phyloP scores from a whole-genome alignment of 139 green algal genomes.

The Picochlorum sp. region DNA sequence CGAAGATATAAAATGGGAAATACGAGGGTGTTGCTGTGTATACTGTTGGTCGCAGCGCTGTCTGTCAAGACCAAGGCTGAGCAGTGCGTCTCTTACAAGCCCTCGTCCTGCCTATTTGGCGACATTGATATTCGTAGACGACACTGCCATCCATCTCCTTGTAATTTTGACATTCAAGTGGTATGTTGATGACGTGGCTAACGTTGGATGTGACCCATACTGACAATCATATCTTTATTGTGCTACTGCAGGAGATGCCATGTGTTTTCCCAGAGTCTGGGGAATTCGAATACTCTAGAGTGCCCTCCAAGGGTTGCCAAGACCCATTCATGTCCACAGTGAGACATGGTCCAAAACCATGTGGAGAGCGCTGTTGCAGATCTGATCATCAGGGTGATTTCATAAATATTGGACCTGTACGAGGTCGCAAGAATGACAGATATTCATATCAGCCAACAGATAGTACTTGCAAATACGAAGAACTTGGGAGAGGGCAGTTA shows the following conservation, averaged over 20 bases:
- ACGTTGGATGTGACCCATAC: too few relatives aligned
- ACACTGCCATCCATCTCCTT: slow-evolving; percentile 6
- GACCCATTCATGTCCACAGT: slow-evolving; percentile 11
- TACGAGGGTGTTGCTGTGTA: background rate
- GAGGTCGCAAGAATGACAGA: background rate
- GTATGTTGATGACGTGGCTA: background rate
- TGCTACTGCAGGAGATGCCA: background rate
- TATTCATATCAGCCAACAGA: slow-evolving; percentile 10
- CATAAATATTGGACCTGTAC: background rate
- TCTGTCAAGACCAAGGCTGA: background rate
- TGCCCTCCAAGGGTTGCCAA: background rate
- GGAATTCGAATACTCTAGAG: background rate
- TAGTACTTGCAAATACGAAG: slow-evolving; percentile 3
- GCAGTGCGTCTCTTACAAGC: slow-evolving; percentile 4
- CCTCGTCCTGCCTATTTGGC: slow-evolving; percentile 1
- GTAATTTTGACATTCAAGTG: slow-evolving; percentile 2
- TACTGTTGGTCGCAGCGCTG: background rate
- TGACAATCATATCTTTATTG: background rate
- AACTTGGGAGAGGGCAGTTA: slow-evolving; percentile 6
- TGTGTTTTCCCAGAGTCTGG: slow-evolving; percentile 10
- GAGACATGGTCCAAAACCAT: background rate
- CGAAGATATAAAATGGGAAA: background rate
- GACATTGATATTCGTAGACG: background rate
- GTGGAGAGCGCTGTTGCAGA: slow-evolving; percentile 7
- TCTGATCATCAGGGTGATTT: slow-evolving; percentile 6